Base-by-base conservation (phyloP, 2,329 filamentous ascomycete genomes). In the Mariannaea sp. region DNA sequence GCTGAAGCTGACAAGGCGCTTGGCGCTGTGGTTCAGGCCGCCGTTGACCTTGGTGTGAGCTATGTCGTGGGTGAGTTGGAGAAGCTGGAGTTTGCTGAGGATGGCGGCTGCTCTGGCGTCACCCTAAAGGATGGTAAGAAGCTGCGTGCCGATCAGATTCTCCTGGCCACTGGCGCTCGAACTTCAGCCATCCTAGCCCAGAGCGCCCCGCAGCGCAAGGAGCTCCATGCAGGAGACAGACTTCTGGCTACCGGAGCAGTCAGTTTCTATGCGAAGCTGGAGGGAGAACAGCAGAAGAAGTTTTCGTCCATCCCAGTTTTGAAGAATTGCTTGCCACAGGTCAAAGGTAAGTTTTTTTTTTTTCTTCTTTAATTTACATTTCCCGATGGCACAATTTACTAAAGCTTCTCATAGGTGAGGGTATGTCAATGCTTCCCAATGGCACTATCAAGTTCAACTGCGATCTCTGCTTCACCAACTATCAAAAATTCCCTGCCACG, bases 401-500 rank as follows among this genome's bases (percentile, higher is more conserved):
- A 33, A 16, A 22, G 7, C 32, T 2, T 29, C 10, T 9, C 42
- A 40, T 58, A 75, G 73, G 73, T 17, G 73, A 76, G 60, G 71
- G 72, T 43, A 75, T 76, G 72, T 75, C 72, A 7, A 75, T 75
- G 12, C 78, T 79, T 7, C 58, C 67, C 3, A 71, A 78, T 26
- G 77, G 79, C 1, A 71, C 80, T 2, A 74, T 87, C 53, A 87
- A 87, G 66, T 84, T 85, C 71, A 85, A 83, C 53, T 83, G 82
- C 62, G 76, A 84, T 43, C 75, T 78, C 16, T 83, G 81, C 49
- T 81, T 86, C 62, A 81, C 76, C 33, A 85, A 85, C 63, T 80
- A 75, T 6, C 65, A 75, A 19, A 70, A 69, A 0, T 75, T 76
- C 56, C 75, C 78, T 0, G 48, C 70, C 2, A 79, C 77, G 2